Percentiles rank a stretch among this genome's conserved stretches.
These are phyloP conservation scores for Mariannaea sp. DNA, from an alignment of 2,329 filamentous ascomycete species.

Conservation along the genomic window DNA sequence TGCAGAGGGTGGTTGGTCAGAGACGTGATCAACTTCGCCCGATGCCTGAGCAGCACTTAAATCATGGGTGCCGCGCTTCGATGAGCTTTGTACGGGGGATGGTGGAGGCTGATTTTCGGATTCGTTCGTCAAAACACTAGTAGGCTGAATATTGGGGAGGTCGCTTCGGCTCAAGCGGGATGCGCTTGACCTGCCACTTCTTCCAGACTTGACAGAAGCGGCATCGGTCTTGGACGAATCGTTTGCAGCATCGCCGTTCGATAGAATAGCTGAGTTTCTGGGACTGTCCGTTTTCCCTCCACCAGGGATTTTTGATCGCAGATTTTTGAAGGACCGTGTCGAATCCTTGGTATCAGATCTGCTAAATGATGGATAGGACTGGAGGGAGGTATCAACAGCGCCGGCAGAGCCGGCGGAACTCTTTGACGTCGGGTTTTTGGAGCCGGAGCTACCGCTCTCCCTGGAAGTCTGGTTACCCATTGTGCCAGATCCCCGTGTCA, in stretches of 20 bases:
- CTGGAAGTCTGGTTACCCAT: constrained; percentile 82
- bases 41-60: constrained; percentile 80
- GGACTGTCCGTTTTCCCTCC: constrained; percentile 77
- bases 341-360: constrained; percentile 94
- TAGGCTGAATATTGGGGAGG: constrained; percentile 46
- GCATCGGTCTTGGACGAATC: constrained; percentile 70
- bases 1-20: constrained; percentile 82
- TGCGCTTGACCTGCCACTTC: constrained; percentile 59
- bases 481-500: constrained; percentile 26
- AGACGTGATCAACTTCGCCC: constrained; percentile 93
- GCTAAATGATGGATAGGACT: constrained; percentile 89
- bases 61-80: constrained; percentile 75
- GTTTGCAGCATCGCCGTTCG: constrained; percentile 58
- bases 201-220: constrained; percentile 73
- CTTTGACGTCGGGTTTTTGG: constrained; percentile 59
- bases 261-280: constrained; percentile 71
- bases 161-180: constrained; percentile 55
- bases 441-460: constrained; percentile 51
- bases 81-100: constrained; percentile 80
- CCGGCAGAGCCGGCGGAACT: constrained; percentile 50
- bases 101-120: constrained; percentile 69
- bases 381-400: constrained; percentile 57
- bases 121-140: constrained; percentile 47
- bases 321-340: constrained; percentile 79
- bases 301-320: constrained; percentile 89